Conservation (phyloP, 2,329 filamentous ascomycete species). For the Arthrinium puccinioides region DNA sequence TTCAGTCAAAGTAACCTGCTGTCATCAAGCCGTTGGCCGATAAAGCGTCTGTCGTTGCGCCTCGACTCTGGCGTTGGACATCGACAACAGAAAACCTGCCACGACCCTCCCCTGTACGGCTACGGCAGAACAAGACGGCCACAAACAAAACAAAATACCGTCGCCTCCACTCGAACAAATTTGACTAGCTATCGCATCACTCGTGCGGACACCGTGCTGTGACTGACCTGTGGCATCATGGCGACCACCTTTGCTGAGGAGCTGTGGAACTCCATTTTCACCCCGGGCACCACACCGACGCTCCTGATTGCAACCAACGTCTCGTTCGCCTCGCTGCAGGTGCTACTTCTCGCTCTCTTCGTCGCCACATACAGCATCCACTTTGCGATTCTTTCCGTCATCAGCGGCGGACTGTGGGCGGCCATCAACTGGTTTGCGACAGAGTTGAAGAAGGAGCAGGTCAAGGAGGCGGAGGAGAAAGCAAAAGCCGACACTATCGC, state of each 20-base stretch:
- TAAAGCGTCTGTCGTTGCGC: too few relatives aligned
- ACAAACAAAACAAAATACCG: too few relatives aligned
- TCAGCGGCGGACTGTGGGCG: conserved; percentile 82
- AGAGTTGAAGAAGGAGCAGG: conserved; percentile 48
- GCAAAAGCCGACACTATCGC: conserved; percentile 27
- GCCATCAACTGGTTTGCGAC: conserved; percentile 94
- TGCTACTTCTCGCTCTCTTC: conserved; percentile 69
- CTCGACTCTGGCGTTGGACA: too few relatives aligned
- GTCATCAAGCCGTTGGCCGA: too few relatives aligned
- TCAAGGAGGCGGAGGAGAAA: conserved; percentile 33
- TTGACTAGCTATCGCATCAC: neutral
- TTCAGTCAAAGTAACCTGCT: too few relatives aligned
- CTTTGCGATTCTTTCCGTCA: conserved; percentile 72
- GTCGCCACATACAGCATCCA: conserved; percentile 80
- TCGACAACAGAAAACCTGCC: too few relatives aligned
- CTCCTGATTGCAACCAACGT: conserved; percentile 85
- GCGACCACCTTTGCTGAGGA: conserved; percentile 57
- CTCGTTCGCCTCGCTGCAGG: conserved; percentile 78
- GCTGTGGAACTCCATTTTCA: conserved; percentile 91
- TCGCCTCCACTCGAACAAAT: too few relatives aligned
- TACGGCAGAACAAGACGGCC: too few relatives aligned
- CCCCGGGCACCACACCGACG: conserved; percentile 79
- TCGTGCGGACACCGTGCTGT: neutral
- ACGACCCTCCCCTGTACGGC: too few relatives aligned
- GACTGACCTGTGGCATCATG: conserved; percentile 29